phyloP scores from a whole-genome alignment of 2,329 filamentous ascomycete species.

The Botrytis hyacinthi region DNA sequence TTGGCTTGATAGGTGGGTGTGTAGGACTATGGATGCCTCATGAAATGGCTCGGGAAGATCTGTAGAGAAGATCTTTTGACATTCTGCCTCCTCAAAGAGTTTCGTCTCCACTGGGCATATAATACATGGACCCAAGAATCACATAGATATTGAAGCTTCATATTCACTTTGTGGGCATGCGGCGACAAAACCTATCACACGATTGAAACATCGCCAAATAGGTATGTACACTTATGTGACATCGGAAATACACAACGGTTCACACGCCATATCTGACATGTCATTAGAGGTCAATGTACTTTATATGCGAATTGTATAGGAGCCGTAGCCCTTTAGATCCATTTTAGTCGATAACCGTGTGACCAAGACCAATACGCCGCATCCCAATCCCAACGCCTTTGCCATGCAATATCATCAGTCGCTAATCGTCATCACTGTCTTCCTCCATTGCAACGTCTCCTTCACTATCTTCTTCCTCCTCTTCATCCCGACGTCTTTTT shows the following conservation, averaged over 20 bases:
- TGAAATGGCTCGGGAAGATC: constrained; percentile 51
- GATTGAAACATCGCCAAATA: not conserved
- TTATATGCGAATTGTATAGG: constrained; percentile 6
- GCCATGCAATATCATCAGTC: constrained; percentile 22
- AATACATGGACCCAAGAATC: not conserved
- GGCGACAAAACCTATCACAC: not conserved
- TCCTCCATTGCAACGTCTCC: constrained; percentile 61
- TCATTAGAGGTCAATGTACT: constrained; percentile 16
- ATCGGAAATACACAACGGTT: constrained; percentile 17
- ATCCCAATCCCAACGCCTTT: constrained; percentile 31
- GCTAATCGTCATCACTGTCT: constrained; percentile 44
- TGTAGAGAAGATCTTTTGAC: not conserved
- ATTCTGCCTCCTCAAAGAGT: not conserved
- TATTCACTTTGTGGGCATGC: not conserved
- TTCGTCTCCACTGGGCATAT: not conserved
- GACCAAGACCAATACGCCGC: constrained; percentile 16
- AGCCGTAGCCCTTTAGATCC: constrained; percentile 8
- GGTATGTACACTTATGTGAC: not conserved
- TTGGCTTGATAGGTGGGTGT: constrained; percentile 79
- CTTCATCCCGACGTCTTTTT: constrained; percentile 70
- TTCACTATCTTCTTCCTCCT: constrained; percentile 65
- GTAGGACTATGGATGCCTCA: constrained; percentile 77
- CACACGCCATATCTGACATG: constrained; percentile 11
- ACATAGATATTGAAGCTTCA: not conserved
- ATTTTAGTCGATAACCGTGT: constrained; percentile 4